Base-by-base conservation (phyloP, 2,329 filamentous ascomycete genomes). In the Endocalyx cinctus region DNA sequence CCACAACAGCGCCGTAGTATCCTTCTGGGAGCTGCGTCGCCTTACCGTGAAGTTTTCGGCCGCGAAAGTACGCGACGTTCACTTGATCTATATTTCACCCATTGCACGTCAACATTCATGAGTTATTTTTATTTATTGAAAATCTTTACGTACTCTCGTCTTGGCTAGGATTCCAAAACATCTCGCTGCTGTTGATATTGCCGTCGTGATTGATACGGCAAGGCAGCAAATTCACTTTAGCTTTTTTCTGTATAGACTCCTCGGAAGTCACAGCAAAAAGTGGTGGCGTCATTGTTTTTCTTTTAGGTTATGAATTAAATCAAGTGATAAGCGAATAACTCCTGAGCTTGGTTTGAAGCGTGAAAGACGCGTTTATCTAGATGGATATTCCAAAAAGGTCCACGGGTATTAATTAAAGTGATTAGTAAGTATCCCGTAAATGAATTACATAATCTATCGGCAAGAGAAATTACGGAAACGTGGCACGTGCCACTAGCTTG, bases 131-230 rank as follows among this genome's bases (percentile, higher is more conserved):
- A 25, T 20, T 23, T 15, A 6, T 36, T 29, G 27, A 28, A 35
- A 13, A 17, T 29, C 17, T 33, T 15, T 54, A 62, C 69, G 53
- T 51, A 70, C 69, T 70, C 52, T 57, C 58, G 45, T 43, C 66
- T 17, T 59, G 54, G 18, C 53, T 59, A 1, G 86, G 84, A 5
- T 64, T 69, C 87, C 88, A 96, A 55, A 86, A 87, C 27, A 78
- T 67, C 15, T 74, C 59, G 5, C 74, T 65, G 2, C 77, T 67
- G 31, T 79, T 73, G 34, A 90, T 67, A 1, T 79, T 69, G 1
- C 89, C 89, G 47, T 84, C 77, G 58, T 94, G 82, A 49, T 89
- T 74, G 52, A 96, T 77, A 34, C 78, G 76, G 50, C 86, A 92
- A 4, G 89, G 88, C 11, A 96, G 70, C 14, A 95, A 64, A 51